Evolutionary conservation across 2,329 filamentous ascomycete genomes (phyloP).

Genomic region (Alternaria triticina): DNA sequence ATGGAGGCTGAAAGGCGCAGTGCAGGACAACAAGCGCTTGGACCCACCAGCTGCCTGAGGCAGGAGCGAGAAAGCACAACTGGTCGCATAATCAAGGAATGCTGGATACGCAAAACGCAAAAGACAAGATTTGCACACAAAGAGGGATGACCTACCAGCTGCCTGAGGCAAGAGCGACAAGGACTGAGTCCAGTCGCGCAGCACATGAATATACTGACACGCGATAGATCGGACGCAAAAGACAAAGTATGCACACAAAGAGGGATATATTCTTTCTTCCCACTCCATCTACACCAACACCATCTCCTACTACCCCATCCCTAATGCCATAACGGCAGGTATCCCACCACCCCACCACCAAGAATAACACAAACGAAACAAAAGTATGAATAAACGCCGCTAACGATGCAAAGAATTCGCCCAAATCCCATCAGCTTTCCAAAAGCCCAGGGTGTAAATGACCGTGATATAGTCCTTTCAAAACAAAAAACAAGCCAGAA

Average conservation of each 20-base stretch:
- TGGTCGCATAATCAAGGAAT: too few relatives aligned
- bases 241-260: background rate
- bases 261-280: background rate
- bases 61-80: too few relatives aligned
- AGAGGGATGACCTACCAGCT: background rate
- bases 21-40: background rate
- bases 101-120: too few relatives aligned
- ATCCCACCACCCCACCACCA: background rate
- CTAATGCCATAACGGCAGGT: background rate
- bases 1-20: background rate
- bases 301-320: background rate
- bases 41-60: background rate
- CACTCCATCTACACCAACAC: background rate
- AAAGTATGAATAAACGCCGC: constrained; percentile 5
- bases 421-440: background rate
- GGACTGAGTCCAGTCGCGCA: accelerated
- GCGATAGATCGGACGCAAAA: too few relatives aligned
- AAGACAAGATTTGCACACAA: too few relatives aligned
- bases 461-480: background rate
- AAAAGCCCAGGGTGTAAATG: background rate
- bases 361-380: background rate
- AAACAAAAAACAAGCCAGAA: background rate
- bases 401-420: constrained; percentile 6
- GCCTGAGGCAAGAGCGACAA: background rate
- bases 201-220: background rate